phyloP scores from a whole-genome alignment of 1,139 yeast species.

The Trichomonascaceae sp. region DNA sequence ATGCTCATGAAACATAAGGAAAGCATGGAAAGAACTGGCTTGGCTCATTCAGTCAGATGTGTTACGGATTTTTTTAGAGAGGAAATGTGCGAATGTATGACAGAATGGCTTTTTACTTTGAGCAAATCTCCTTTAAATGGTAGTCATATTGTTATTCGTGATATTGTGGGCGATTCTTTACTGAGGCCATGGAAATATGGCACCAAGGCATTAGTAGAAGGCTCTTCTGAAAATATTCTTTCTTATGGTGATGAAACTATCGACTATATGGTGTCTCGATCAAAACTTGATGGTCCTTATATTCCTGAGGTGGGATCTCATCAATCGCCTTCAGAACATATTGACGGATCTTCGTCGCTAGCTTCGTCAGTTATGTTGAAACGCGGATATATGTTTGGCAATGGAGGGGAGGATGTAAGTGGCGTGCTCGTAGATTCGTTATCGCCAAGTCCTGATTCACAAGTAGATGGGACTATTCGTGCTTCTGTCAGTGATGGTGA shows the following conservation, averaged over 20 bases:
- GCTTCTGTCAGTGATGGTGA: neutral
- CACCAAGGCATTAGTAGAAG: conserved; percentile 5
- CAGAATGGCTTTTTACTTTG: conserved; percentile 59
- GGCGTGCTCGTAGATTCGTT: neutral
- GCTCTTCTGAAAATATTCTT: neutral
- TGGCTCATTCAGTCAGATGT: conserved; percentile 61
- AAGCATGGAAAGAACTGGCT: conserved; percentile 52
- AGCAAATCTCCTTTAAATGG: conserved; percentile 52
- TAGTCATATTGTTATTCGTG: conserved; percentile 43
- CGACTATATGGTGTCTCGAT: conserved; percentile 1
- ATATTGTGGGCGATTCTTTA: conserved; percentile 51
- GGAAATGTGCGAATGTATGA: conserved; percentile 70
- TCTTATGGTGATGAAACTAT: neutral
- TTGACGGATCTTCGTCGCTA: neutral
- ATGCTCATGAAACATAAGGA: conserved; percentile 50
- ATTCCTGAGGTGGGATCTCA: conserved; percentile 16
- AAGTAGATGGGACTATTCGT: neutral
- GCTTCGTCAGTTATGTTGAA: neutral
- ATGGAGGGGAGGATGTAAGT: neutral
- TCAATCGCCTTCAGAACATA: neutral
- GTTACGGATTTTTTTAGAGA: conserved; percentile 70
- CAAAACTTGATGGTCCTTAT: conserved; percentile 17
- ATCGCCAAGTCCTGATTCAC: neutral
- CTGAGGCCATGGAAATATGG: conserved; percentile 48
- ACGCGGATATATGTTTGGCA: neutral